Conservation (phyloP, 2,329 filamentous ascomycete genomes). For the Fusarium tricinctum region DNA sequence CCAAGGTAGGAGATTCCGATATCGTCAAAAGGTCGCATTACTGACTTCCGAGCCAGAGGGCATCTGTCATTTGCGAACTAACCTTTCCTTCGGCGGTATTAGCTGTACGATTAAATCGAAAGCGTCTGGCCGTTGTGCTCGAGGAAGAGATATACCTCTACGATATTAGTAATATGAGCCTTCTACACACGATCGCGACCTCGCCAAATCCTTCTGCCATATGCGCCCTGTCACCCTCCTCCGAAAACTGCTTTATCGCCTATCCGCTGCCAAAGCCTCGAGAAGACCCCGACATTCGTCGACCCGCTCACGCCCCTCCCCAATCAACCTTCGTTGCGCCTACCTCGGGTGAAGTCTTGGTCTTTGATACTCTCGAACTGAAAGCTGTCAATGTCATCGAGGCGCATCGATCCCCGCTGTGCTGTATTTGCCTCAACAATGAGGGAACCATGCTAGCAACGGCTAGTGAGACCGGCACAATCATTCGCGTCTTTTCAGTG, state of each 20-base stretch:
- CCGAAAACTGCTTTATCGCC: conserved; percentile 94
- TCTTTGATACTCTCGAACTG: conserved; percentile 90
- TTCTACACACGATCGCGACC: conserved; percentile 91
- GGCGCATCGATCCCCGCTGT: conserved; percentile 91
- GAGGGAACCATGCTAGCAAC: conserved; percentile 94
- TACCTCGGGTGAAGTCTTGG: conserved; percentile 90
- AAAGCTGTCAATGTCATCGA: conserved; percentile 97
- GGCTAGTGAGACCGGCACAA: conserved; percentile 96
- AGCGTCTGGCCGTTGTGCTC: conserved; percentile 90
- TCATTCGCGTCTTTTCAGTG: conserved; percentile 95
- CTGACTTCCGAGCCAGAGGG: conserved; percentile 61
- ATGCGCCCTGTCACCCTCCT: conserved; percentile 92
- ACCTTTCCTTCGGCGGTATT: conserved; percentile 98
- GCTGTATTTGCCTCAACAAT: conserved; percentile 90
- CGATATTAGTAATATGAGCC: conserved; percentile 98
- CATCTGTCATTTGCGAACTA: conserved; percentile 95
- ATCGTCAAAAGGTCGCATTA: not conserved
- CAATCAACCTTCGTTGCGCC: conserved; percentile 82
- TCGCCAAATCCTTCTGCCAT: conserved; percentile 94
- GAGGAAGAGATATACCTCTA: conserved; percentile 98
- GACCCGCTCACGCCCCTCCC: conserved; percentile 88
- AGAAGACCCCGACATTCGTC: conserved; percentile 68
- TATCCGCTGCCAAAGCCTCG: conserved; percentile 87
- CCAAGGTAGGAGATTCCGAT: conserved; percentile 74
- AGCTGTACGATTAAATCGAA: conserved; percentile 93